phyloP scores from a whole-genome alignment of 2,329 filamentous ascomycete genomes.

The Hypoxylon sp. region DNA sequence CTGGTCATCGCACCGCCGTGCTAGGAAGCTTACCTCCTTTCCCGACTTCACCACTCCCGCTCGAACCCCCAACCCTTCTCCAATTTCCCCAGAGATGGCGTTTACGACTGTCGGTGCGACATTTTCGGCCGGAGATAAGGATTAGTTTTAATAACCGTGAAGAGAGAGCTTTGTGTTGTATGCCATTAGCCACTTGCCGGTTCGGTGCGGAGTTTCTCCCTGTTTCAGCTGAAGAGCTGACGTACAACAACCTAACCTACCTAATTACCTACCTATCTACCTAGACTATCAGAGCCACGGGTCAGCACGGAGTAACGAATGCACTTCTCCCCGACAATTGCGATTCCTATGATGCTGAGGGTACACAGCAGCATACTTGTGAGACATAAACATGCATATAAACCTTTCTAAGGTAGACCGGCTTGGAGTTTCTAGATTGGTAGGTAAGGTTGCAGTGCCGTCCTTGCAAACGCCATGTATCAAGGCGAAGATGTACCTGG shows the following conservation, averaged over 20 bases:
- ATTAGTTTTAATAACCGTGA: background rate
- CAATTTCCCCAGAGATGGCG: background rate
- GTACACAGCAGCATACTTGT: constrained; percentile 1
- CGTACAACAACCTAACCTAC: constrained; percentile 1
- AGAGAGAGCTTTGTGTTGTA: background rate
- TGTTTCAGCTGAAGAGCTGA: constrained; percentile 17
- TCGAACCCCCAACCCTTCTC: constrained; percentile 5
- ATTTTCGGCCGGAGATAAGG: constrained; percentile 27
- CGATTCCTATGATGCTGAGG: background rate
- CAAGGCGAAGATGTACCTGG: constrained; percentile 27
- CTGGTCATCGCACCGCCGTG: constrained; percentile 7
- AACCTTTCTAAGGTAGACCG: constrained; percentile 4
- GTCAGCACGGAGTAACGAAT: constrained; percentile 34
- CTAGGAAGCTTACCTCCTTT: constrained; percentile 30
- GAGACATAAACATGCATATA: background rate
- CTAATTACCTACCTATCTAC: too few species aligned
- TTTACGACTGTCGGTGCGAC: background rate
- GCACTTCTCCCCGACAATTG: background rate
- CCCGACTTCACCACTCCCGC: background rate
- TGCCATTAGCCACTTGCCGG: constrained; percentile 1
- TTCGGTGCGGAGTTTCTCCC: constrained; percentile 40
- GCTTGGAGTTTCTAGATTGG: constrained; percentile 38
- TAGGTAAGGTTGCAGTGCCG: background rate
- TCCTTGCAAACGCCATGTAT: constrained; percentile 13
- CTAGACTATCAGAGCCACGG: background rate